Evolutionary conservation across 2,329 filamentous ascomycete genomes (phyloP).

Genomic region (Escovopsis sp.): DNA sequence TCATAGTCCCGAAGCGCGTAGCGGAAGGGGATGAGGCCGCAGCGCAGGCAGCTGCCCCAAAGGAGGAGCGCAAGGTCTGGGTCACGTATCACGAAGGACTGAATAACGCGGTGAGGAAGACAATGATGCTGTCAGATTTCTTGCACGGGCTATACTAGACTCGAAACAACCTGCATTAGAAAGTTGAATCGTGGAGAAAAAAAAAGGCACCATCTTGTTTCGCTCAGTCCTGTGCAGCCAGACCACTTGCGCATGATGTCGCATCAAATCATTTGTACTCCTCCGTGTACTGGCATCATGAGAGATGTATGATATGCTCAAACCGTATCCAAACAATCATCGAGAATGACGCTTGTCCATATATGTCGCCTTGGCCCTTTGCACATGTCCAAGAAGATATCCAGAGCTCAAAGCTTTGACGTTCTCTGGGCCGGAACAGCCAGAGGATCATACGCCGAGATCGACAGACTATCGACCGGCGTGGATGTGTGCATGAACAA

Average conservation of each 20-base stretch:
- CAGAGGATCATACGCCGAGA: conserved; percentile 39
- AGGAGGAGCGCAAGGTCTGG: conserved; percentile 55
- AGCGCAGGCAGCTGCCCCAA: conserved; percentile 18
- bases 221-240: no score
- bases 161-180: no score
- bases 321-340: no score
- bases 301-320: no score
- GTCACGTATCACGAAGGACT: conserved; percentile 81
- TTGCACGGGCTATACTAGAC: conserved; percentile 43
- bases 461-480: conserved; percentile 33
- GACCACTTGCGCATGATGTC: no score
- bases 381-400: no score
- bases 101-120: conserved; percentile 84
- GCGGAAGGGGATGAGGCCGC: conserved; percentile 27
- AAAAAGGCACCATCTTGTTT: background rate
- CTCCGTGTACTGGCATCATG: no score
- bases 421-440: conserved; percentile 35
- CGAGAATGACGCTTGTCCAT: no score
- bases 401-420: conserved; percentile 31
- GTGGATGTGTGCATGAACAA: conserved; percentile 39
- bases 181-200: background rate
- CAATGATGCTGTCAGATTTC: conserved; percentile 67
- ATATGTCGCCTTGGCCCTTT: no score
- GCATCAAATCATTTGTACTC: no score
- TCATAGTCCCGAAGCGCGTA: conserved; percentile 35